Percentiles rank a stretch among this genome's conserved stretches.
phyloP scores from a whole-genome alignment of 805 yeast species.

The Geotrichum ghanense region DNA sequence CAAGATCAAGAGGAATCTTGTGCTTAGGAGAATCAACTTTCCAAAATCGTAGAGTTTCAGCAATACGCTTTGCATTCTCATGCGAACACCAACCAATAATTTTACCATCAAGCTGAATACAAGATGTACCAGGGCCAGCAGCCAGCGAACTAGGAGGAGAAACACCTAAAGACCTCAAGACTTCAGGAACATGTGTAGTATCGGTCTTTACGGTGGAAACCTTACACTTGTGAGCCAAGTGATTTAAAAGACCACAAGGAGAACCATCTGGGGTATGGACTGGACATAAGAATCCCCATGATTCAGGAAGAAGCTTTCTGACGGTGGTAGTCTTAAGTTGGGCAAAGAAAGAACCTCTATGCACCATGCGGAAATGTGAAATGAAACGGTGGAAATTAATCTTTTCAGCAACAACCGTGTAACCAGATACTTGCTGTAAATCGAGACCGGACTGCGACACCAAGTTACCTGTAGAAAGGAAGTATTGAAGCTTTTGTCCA shows the following conservation, averaged over 20 bases:
- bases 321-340: conserved; percentile 96
- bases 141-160: conserved; percentile 67
- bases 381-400: conserved; percentile 94
- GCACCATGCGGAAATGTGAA: conserved; percentile 99
- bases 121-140: conserved; percentile 79
- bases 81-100: conserved; percentile 93
- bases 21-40: conserved; percentile 65
- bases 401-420: conserved; percentile 97
- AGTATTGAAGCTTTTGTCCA: conserved; percentile 89
- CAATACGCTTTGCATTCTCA: conserved; percentile 72
- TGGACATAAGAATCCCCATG: conserved; percentile 98
- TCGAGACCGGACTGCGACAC: conserved; percentile 96
- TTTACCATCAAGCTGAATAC: conserved; percentile 89
- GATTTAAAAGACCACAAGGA: conserved; percentile 96
- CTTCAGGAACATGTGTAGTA: conserved; percentile 56
- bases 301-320: conserved; percentile 89
- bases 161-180: conserved; percentile 65
- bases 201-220: conserved; percentile 71
- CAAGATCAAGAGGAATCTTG: conserved; percentile 76
- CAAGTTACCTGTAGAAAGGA: conserved; percentile 91
- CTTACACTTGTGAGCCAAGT: conserved; percentile 88
- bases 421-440: conserved; percentile 95
- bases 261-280: conserved; percentile 99
- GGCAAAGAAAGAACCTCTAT: conserved; percentile 98
- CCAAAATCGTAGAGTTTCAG: conserved; percentile 86